A percentile compares a stretch with the other conserved stretches of the same genome.
Evolutionary conservation across 768 basidiomycete genomes (phyloP).

Genomic region (Suillus fuscotomentosus): DNA sequence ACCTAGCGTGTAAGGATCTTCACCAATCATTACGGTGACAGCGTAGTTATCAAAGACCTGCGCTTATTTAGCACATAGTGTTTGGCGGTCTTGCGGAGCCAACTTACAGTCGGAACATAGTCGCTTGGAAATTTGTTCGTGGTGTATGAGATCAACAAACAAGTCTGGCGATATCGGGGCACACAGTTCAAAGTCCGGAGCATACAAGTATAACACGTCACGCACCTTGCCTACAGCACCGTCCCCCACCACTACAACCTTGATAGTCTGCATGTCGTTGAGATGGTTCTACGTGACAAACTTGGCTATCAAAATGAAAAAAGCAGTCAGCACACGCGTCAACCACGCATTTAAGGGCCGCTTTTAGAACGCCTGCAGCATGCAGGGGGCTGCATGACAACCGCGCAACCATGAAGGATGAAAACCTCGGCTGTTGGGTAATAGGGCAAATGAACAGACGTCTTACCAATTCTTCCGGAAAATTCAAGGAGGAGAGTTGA

Average conservation of each 20-base stretch:
- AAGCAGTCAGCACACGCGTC: constrained; percentile 12
- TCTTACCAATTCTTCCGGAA: constrained; percentile 24
- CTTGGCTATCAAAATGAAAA: constrained; percentile 10
- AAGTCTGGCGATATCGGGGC: constrained; percentile 56
- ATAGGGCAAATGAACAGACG: constrained; percentile 5
- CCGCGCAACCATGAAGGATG: constrained; percentile 21
- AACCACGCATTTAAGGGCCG: constrained; percentile 22
- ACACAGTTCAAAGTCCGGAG: not conserved
- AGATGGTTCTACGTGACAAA: constrained; percentile 17
- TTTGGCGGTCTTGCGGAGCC: not conserved
- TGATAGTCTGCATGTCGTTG: constrained; percentile 86
- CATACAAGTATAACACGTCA: constrained; percentile 11
- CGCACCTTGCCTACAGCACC: constrained; percentile 97
- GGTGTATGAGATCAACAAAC: constrained; percentile 95
- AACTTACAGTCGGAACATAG: constrained; percentile 94
- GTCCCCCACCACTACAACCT: constrained; percentile 97
- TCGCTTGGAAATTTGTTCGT: constrained; percentile 99
- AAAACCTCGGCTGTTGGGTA: constrained; percentile 11
- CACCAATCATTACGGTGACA: constrained; percentile 99
- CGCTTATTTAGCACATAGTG: constrained; percentile 10
- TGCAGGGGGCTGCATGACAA: constrained; percentile 29
- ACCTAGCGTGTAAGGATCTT: constrained; percentile 97
- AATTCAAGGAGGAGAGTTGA: constrained; percentile 21
- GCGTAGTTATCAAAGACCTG: constrained; percentile 98
- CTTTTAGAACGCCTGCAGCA: constrained; percentile 19